phyloP scores from a whole-genome alignment of 129 eudicot species.

The Helianthus tuberosus region DNA sequence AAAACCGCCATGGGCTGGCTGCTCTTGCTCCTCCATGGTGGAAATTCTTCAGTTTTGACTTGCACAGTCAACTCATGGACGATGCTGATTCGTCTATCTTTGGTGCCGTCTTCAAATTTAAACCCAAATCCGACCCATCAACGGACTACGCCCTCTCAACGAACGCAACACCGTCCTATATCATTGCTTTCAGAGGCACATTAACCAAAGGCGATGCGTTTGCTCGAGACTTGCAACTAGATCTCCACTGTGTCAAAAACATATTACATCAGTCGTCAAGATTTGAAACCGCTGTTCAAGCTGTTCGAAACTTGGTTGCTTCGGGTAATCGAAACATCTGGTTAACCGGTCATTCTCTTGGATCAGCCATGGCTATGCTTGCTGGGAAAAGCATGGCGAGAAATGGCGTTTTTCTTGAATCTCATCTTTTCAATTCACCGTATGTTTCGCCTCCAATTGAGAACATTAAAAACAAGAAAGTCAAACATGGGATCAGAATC shows the following conservation, averaged over 20 bases:
- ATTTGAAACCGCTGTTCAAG: slow-evolving; percentile 64
- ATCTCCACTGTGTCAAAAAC: slow-evolving; percentile 64
- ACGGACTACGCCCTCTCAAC: slow-evolving; percentile 26
- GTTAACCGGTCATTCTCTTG: slow-evolving; percentile 91
- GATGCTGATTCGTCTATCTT: slow-evolving; percentile 71
- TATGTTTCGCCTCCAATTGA: slow-evolving; percentile 87
- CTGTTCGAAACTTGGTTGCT: slow-evolving; percentile 70
- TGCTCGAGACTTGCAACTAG: slow-evolving; percentile 64
- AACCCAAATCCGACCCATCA: slow-evolving; percentile 32
- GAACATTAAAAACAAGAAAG: slow-evolving; percentile 61
- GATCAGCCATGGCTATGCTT: slow-evolving; percentile 90
- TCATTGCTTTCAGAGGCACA: slow-evolving; percentile 89
- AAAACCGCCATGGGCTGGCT: slow-evolving; percentile 55
- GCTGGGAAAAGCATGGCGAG: slow-evolving; percentile 81
- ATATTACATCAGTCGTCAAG: slow-evolving; percentile 77
- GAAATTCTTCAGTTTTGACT: slow-evolving; percentile 59
- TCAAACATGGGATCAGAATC: slow-evolving; percentile 79
- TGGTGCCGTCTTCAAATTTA: slow-evolving; percentile 69
- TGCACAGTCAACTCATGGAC: slow-evolving; percentile 61
- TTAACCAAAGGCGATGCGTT: slow-evolving; percentile 72
- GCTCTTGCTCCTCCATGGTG: slow-evolving; percentile 95
- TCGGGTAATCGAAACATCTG: slow-evolving; percentile 57
- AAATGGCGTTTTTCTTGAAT: slow-evolving; percentile 55
- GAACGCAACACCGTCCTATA: slow-evolving; percentile 43
- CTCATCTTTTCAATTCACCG: slow-evolving; percentile 87